phyloP scores from a whole-genome alignment of 1,284 basidiomycete genomes.

The Microbotryum silenes-acaulis region DNA sequence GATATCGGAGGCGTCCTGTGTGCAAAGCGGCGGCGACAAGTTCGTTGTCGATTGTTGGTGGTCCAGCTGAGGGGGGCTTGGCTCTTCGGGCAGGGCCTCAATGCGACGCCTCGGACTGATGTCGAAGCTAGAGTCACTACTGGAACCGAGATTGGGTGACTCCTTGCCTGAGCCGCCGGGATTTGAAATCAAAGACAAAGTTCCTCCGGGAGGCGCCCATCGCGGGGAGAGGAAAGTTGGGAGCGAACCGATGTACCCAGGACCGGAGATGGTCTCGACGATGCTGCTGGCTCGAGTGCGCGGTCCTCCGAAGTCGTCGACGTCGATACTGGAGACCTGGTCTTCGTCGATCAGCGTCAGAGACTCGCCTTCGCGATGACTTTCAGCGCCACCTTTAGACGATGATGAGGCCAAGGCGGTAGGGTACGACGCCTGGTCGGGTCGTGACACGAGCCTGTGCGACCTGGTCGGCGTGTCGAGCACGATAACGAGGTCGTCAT shows the following conservation, averaged over 20 bases:
- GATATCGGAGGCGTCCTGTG: no score
- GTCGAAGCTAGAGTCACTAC: no score
- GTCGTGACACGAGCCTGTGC: conserved; percentile 1
- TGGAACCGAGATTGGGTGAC: no score
- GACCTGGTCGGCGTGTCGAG: conserved; percentile 15
- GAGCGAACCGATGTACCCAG: conserved; percentile 22
- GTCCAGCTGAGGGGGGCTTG: no score
- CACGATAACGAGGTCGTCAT: conserved; percentile 27
- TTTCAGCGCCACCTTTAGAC: conserved; percentile 4
- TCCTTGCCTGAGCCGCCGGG: no score
- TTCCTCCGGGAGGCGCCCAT: no score
- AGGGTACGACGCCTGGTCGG: not conserved
- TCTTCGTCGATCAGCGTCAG: not conserved
- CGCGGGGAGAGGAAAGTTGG: conserved; percentile 17
- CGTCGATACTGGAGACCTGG: no score
- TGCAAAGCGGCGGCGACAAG: no score
- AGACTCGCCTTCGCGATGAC: not conserved
- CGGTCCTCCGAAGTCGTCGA: not conserved
- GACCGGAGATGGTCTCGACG: not conserved
- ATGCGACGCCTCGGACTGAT: no score
- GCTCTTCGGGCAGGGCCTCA: no score
- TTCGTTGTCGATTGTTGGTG: no score
- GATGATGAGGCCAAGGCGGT: not conserved
- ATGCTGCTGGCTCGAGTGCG: not conserved
- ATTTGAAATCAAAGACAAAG: no score